phyloP scores from a whole-genome alignment of 2,329 filamentous ascomycete species.

The Whalleya microplaca region DNA sequence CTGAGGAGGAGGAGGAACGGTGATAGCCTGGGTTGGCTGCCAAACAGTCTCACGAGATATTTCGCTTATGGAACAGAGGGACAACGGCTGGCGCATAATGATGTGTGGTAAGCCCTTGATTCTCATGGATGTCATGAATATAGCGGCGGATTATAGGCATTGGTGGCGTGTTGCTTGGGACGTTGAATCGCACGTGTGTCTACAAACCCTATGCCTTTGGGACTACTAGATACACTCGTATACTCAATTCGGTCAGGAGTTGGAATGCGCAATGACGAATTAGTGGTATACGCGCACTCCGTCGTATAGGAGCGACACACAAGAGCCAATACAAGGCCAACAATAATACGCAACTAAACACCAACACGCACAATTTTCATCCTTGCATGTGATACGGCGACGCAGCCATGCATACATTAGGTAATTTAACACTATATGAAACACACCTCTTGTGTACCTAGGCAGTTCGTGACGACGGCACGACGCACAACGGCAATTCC shows the following conservation, averaged over 20 bases:
- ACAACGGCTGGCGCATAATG: background rate
- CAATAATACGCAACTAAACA: background rate
- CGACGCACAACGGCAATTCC: background rate
- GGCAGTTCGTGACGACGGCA: background rate
- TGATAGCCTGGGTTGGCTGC: slow-evolving; percentile 1
- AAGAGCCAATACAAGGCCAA: background rate
- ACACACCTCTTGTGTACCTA: background rate
- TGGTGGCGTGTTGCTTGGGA: background rate
- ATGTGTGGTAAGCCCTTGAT: background rate
- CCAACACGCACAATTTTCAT: background rate
- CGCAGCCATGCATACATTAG: background rate
- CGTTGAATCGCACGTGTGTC: background rate
- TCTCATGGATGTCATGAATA: slow-evolving; percentile 1
- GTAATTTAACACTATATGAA: background rate
- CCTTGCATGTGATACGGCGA: background rate
- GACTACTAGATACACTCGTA: background rate
- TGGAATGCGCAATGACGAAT: background rate
- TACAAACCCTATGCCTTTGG: background rate
- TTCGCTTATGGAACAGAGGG: slow-evolving; percentile 4
- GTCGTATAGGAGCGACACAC: background rate
- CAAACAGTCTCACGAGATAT: background rate
- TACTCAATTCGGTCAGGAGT: background rate
- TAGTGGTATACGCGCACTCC: background rate
- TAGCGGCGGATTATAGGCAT: background rate
- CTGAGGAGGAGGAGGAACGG: slow-evolving; percentile 9